Conservation (phyloP, 106 monocot species). For the Cymbidium sinense region DNA sequence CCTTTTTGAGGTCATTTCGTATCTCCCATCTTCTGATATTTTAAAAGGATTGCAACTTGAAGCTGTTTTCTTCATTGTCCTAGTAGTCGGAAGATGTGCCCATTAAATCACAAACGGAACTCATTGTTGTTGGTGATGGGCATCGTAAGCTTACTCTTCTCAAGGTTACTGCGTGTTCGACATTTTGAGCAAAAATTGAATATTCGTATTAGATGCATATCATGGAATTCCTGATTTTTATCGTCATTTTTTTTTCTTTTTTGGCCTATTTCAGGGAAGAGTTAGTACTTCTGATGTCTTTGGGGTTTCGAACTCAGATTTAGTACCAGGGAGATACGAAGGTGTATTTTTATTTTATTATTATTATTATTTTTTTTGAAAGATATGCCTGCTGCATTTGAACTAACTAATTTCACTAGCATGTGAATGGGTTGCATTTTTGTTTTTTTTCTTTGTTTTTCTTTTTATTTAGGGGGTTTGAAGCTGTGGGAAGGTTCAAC, state of each 20-base stretch:
- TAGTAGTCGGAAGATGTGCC: not conserved
- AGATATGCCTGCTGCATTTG: not conserved
- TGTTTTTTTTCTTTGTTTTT: not conserved
- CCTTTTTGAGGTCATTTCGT: constrained; percentile 32
- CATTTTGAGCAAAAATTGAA: not conserved
- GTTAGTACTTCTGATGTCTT: constrained; percentile 85
- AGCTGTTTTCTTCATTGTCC: not conserved
- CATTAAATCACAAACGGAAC: constrained; percentile 32
- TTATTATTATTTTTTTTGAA: constrained; percentile 4
- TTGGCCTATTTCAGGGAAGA: constrained; percentile 57
- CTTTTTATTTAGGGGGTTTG: constrained; percentile 51
- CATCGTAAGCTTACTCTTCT: constrained; percentile 46
- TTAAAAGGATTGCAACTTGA: not conserved
- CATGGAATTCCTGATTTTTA: not conserved
- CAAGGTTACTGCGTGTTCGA: constrained; percentile 40
- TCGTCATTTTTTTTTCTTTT: not conserved
- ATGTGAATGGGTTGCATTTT: not conserved
- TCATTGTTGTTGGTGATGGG: constrained; percentile 39
- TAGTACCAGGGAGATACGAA: constrained; percentile 92
- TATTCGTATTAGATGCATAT: not conserved
- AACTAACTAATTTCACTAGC: not conserved
- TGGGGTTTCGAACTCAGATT: constrained; percentile 74
- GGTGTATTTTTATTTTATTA: constrained; percentile 29
- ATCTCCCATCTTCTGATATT: not conserved
- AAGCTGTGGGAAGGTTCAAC: constrained; percentile 94